Conservation (phyloP, 768 basidiomycete genomes). For the Phaeolepiota aurea region DNA sequence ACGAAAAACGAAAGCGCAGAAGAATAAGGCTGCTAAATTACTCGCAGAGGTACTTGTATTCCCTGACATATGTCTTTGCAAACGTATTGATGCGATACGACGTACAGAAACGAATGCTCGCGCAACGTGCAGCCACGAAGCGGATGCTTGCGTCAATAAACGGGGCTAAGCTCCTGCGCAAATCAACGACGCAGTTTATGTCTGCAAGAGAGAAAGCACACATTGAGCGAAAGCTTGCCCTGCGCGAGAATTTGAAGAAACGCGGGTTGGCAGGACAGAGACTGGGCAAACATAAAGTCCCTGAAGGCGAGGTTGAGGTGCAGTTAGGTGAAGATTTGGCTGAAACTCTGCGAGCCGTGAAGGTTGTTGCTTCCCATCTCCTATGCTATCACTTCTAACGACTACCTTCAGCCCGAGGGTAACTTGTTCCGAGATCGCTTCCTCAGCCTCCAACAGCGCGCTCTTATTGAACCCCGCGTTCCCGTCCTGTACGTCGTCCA, state of each 20-base stretch:
- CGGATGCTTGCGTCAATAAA: slow-evolving; percentile 52
- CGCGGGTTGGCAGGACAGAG: slow-evolving; percentile 65
- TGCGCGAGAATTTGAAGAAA: slow-evolving; percentile 41
- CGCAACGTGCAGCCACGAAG: slow-evolving; percentile 51
- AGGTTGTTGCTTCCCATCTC: slow-evolving; percentile 41
- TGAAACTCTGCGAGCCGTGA: slow-evolving; percentile 75
- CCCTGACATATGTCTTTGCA: too few relatives aligned
- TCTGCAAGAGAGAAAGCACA: slow-evolving; percentile 33
- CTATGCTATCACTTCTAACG: too few relatives aligned
- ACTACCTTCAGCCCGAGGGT: slow-evolving; percentile 72
- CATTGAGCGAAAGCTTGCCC: slow-evolving; percentile 30
- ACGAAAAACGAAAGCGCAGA: slow-evolving; percentile 43
- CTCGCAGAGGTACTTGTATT: slow-evolving; percentile 49
- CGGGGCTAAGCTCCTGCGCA: slow-evolving; percentile 43
- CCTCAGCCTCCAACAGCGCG: slow-evolving; percentile 79
- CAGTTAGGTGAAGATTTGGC: slow-evolving; percentile 87
- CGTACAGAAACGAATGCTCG: slow-evolving; percentile 58
- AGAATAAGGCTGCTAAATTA: slow-evolving; percentile 54
- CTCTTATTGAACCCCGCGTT: slow-evolving; percentile 80
- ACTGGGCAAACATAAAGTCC: slow-evolving; percentile 75
- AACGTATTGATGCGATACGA: too few relatives aligned
- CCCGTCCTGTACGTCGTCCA: slow-evolving; percentile 53
- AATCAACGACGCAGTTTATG: slow-evolving; percentile 24
- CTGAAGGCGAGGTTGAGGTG: slow-evolving; percentile 63
- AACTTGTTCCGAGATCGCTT: slow-evolving; percentile 90